Base-by-base conservation (phyloP, 257 asterid genomes). In the Osmanthus fragrans region DNA sequence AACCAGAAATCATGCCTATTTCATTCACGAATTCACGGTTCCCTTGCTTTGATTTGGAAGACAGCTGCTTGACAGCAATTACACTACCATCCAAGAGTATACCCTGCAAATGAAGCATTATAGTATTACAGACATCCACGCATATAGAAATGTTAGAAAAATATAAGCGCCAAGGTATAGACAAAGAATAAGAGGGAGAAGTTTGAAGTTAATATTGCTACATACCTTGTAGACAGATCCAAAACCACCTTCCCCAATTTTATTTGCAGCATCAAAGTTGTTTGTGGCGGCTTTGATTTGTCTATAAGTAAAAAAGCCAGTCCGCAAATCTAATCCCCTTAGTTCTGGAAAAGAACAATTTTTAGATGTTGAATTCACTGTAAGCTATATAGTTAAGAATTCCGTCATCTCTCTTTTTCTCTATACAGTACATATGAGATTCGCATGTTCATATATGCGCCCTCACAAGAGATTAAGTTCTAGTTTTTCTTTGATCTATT, bases 251-350 rank as follows among this genome's bases (percentile, higher is more conserved):
- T 51, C 63, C 25, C 63, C 63, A 51, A 51, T 51, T 19, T 51
- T 51, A 13, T 51, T 51, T 15, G 63, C 63, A 51, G 63, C 63
- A 51, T 51, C 63, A 51, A 51, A 51, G 9, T 51, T 51, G 23
- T 51, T 19, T 51, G 63, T 51, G 23, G 63, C 63, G 2, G 63
- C 63, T 51, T 51, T 51, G 63, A 51, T 51, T 51, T 51, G 63
- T 51, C 63, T 51, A 51, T 2, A 88, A 73, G 91, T 91, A 23
- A 88, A 86, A 34, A 79, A 73, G 7, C 94, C 91, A 30, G 85
- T 85, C 29, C 72, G 84, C 83, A 89, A 83, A 80, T 89, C 91
- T 29, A 89, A 76, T 70, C 90, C 91, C 80, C 83, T 81, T 72
- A 89, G 68, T 70, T 87, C 96, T 91, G 83, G 66, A 77, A 32